phyloP scores from a whole-genome alignment of 2,329 filamentous ascomycete genomes.

The Colletotrichum euphorbiae region DNA sequence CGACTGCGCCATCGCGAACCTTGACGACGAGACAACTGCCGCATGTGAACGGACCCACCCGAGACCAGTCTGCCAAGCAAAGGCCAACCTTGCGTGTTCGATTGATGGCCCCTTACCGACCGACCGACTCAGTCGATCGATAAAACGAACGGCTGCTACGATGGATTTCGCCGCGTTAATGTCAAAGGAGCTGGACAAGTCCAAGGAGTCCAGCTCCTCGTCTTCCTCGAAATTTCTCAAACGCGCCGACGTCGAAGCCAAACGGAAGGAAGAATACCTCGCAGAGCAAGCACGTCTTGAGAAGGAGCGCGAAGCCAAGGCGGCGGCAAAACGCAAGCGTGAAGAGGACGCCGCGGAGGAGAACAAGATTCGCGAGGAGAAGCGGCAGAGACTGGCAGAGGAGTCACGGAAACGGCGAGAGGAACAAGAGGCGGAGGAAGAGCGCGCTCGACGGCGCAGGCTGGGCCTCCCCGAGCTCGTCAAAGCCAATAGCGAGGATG shows the following conservation, averaged over 20 bases:
- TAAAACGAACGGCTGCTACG: constrained; percentile 43
- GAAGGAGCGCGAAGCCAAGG: constrained; percentile 75
- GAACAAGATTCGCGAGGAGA: constrained; percentile 79
- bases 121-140: constrained; percentile 9
- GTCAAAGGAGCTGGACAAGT: constrained; percentile 90
- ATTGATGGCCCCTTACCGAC: too few species aligned
- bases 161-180: constrained; percentile 98
- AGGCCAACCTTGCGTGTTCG: background rate
- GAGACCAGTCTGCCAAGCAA: background rate
- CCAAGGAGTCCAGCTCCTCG: constrained; percentile 60
- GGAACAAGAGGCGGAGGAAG: constrained; percentile 79
- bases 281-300: constrained; percentile 84
- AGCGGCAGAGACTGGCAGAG: constrained; percentile 82
- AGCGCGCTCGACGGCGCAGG: constrained; percentile 77
- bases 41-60: background rate
- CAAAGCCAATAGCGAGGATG: constrained; percentile 53
- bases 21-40: constrained; percentile 3
- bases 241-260: constrained; percentile 86
- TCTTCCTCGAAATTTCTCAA: constrained; percentile 81
- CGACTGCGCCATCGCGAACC: background rate
- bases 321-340: constrained; percentile 84
- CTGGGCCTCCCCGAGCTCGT: constrained; percentile 83
- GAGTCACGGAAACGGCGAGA: constrained; percentile 78
- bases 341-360: constrained; percentile 86
- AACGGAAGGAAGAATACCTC: constrained; percentile 82